These are phyloP conservation scores for Hyaloperonospora brassicae DNA, from an alignment of 352 stramenopile species.

Conservation along the genomic window DNA sequence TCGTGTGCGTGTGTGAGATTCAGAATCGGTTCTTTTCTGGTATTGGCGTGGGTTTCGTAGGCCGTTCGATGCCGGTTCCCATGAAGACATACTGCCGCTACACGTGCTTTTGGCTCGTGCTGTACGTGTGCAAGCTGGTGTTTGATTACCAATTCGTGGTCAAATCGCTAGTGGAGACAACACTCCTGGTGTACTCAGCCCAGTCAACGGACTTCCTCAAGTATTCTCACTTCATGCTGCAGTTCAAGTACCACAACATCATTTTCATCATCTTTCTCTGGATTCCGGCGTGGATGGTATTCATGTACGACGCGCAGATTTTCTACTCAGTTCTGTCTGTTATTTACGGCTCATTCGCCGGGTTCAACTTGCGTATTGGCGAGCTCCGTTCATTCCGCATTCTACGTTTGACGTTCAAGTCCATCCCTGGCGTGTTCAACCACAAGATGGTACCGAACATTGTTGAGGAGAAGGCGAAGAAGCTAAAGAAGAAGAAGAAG, in stretches of 20 bases:
- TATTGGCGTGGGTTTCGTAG: slow-evolving; percentile 70
- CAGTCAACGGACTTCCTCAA: slow-evolving; percentile 58
- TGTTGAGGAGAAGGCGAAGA: slow-evolving; percentile 67
- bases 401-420: slow-evolving; percentile 76
- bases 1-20: slow-evolving; percentile 59
- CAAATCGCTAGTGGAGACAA: slow-evolving; percentile 76
- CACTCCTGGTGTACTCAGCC: slow-evolving; percentile 73
- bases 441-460: slow-evolving; percentile 81
- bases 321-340: slow-evolving; percentile 79
- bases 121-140: slow-evolving; percentile 72
- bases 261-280: slow-evolving; percentile 74
- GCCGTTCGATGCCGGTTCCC: slow-evolving; percentile 64
- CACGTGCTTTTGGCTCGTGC: slow-evolving; percentile 72
- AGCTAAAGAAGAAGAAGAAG: slow-evolving; percentile 48
- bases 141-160: slow-evolving; percentile 84
- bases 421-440: slow-evolving; percentile 77
- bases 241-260: slow-evolving; percentile 71
- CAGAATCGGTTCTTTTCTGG: slow-evolving; percentile 64
- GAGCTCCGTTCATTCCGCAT: slow-evolving; percentile 81
- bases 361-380: slow-evolving; percentile 79
- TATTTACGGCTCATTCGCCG: slow-evolving; percentile 67
- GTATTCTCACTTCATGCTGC: slow-evolving; percentile 82
- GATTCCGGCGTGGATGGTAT: slow-evolving; percentile 79
- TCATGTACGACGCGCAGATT: slow-evolving; percentile 81
- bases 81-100: slow-evolving; percentile 73